A percentile compares a stretch with the other conserved stretches of the same genome.
These are phyloP conservation scores for Adansonia rubrostipa DNA, from an alignment of 441 rosid species.

Conservation along the genomic window DNA sequence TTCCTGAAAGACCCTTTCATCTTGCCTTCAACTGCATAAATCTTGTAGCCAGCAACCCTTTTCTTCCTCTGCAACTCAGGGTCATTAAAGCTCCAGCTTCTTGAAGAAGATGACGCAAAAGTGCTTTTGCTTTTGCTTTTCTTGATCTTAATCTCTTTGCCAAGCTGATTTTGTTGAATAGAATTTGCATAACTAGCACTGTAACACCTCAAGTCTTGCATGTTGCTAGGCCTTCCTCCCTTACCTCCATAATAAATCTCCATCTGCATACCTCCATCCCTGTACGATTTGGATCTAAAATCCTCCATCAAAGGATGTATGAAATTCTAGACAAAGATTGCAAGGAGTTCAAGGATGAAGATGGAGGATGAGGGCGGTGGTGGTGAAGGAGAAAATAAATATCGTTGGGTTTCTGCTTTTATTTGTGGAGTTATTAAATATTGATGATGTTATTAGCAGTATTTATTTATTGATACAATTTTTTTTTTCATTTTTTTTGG, in stretches of 20 bases:
- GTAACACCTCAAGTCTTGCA: constrained; percentile 79
- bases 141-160: constrained; percentile 51
- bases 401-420: neutral
- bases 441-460: neutral
- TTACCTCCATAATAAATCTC: constrained; percentile 40
- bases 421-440: constrained; percentile 22
- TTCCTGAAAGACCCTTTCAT: constrained; percentile 82
- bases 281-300: constrained; percentile 81
- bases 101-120: constrained; percentile 46
- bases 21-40: constrained; percentile 75
- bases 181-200: constrained; percentile 55
- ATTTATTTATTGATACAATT: too few relatives aligned
- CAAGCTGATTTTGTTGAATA: constrained; percentile 35
- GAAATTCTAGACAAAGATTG: neutral
- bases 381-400: neutral
- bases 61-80: constrained; percentile 90
- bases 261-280: constrained; percentile 55
- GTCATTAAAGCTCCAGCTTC: constrained; percentile 63
- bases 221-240: constrained; percentile 49
- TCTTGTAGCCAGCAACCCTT: constrained; percentile 85
- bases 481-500: too few relatives aligned
- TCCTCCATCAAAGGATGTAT: constrained; percentile 41
- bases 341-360: constrained; percentile 13
- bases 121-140: constrained; percentile 54
- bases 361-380: neutral